These are phyloP conservation scores for Botrytis elliptica DNA, from an alignment of 2,329 filamentous ascomycete genomes.

Conservation along the genomic window DNA sequence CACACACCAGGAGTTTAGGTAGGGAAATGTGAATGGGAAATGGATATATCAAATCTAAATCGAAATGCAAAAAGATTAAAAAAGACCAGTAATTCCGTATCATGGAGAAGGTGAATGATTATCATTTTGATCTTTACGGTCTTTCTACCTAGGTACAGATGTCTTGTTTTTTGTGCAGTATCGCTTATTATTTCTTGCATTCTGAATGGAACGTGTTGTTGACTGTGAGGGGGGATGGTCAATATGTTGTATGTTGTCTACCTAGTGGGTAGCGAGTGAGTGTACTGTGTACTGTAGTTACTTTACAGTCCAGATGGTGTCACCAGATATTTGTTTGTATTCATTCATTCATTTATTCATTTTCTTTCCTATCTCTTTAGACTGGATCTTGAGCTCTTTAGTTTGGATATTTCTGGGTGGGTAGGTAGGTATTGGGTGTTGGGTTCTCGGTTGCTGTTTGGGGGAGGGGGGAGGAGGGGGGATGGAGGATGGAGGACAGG, in stretches of 20 bases:
- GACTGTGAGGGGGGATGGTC: neutral
- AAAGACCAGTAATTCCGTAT: neutral
- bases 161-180: neutral
- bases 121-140: neutral
- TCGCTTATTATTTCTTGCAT: neutral
- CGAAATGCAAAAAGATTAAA: neutral
- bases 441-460: neutral
- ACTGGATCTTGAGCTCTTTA: no score
- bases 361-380: neutral
- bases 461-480: no score
- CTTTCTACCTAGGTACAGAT: neutral
- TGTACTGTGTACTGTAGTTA: neutral
- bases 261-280: neutral
- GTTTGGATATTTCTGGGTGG: neutral
- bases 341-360: neutral
- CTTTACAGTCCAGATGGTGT: no score
- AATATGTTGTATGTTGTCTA: neutral
- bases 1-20: neutral
- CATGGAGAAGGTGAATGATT: neutral
- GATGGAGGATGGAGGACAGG: no score
- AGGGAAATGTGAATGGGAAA: neutral
- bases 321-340: neutral
- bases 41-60: neutral
- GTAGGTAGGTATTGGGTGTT: neutral
- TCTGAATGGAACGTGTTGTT: neutral